Evolutionary conservation across 176 grass and related monocot species (phyloP).

Genomic region (Juncus effusus): DNA sequence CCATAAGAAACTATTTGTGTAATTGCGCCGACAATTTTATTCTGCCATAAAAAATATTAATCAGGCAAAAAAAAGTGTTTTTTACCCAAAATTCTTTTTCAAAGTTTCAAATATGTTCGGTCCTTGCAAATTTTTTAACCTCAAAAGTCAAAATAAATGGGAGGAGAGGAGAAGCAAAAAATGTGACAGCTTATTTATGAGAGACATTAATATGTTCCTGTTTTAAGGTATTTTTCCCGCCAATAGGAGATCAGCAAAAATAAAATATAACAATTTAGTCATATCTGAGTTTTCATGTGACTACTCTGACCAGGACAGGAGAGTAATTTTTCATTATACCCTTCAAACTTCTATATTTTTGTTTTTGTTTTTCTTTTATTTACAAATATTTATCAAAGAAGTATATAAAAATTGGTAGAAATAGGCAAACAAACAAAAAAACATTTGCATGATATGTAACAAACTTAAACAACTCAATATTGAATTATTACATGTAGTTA

Average conservation of each 20-base stretch:
- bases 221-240: slow-evolving; percentile 8
- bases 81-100: no score
- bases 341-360: background rate
- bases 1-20: no score
- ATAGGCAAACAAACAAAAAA: no score
- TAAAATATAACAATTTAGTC: slow-evolving; percentile 12
- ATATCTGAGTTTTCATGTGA: slow-evolving; percentile 24
- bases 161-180: background rate
- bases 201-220: slow-evolving; percentile 11
- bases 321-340: background rate
- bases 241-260: slow-evolving; percentile 6
- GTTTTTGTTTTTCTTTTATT: background rate
- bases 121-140: no score
- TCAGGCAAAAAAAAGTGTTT: no score
- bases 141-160: no score
- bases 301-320: slow-evolving; percentile 10
- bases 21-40: no score
- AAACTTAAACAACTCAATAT: no score
- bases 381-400: background rate
- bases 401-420: background rate
- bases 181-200: background rate
- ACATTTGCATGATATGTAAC: background rate
- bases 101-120: no score
- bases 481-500: no score
- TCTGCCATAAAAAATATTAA: no score